These are phyloP conservation scores for Sporothrix dimorphospora DNA, from an alignment of 2,329 filamentous ascomycete species.

Conservation along the genomic window DNA sequence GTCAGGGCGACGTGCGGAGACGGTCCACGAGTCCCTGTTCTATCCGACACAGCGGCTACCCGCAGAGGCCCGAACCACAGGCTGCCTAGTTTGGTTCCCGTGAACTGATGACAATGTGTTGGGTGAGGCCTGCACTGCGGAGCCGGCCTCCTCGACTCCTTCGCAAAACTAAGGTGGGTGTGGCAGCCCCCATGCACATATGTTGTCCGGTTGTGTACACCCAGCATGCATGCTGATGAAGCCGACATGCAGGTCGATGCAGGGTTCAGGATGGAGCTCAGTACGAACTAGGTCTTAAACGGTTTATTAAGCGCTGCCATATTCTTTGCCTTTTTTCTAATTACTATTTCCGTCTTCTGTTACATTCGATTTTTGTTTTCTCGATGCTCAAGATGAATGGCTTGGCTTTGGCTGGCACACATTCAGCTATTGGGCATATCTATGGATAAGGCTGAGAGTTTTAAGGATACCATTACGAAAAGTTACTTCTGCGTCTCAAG, in stretches of 20 bases:
- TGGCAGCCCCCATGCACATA: not conserved
- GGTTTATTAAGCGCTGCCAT: no score
- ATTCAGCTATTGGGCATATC: no score
- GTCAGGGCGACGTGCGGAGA: not conserved
- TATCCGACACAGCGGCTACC: not conserved
- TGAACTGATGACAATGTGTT: not conserved
- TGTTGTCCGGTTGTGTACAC: not conserved
- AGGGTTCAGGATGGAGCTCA: not conserved
- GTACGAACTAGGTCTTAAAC: no score
- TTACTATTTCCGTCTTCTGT: no score
- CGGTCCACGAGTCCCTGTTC: no score
- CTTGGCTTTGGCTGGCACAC: no score
- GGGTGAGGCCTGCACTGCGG: not conserved
- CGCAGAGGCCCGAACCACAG: not conserved
- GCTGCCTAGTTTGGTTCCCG: not conserved
- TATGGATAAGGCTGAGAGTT: no score
- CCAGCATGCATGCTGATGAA: not conserved
- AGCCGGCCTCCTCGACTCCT: not conserved
- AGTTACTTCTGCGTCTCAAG: no score
- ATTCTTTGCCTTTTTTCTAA: no score
- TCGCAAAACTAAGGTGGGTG: not conserved
- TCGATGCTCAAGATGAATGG: no score
- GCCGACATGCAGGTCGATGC: not conserved
- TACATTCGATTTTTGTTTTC: no score
- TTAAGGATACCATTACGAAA: no score